These are phyloP conservation scores for Sesbania bispinosa DNA, from an alignment of 306 rosid species.

Conservation along the genomic window DNA sequence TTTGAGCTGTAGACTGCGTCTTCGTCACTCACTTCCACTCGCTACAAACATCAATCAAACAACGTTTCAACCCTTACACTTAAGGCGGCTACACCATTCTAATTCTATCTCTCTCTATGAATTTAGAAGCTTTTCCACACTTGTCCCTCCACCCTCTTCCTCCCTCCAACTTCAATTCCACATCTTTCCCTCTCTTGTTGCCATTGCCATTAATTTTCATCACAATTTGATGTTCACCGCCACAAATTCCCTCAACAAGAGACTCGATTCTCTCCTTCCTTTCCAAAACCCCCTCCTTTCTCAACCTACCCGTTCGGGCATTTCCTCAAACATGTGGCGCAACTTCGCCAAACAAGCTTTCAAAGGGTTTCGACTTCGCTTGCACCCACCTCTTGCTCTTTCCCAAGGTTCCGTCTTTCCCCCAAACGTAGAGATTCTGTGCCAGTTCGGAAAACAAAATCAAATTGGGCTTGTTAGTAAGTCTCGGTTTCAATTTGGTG, in stretches of 20 bases:
- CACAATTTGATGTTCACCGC: constrained; percentile 49
- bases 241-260: constrained; percentile 24
- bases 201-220: background rate
- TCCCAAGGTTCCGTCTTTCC: constrained; percentile 2
- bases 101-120: constrained; percentile 8
- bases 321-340: constrained; percentile 67
- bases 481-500: constrained; percentile 10
- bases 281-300: background rate
- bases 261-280: constrained; percentile 18
- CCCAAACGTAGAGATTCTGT: background rate
- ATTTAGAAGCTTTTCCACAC: background rate
- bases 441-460: constrained; percentile 1
- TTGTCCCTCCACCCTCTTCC: background rate
- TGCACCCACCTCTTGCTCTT: constrained; percentile 31
- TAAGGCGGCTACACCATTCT: background rate
- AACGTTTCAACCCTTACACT: background rate
- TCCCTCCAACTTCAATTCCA: background rate
- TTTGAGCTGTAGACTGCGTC: background rate
- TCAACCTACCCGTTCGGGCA: constrained; percentile 29
- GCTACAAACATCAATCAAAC: background rate
- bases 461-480: background rate
- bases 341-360: constrained; percentile 50
- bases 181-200: background rate
- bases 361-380: constrained; percentile 9
- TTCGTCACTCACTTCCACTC: background rate